Conservation (phyloP, 2,329 filamentous ascomycete species). For the Thelonectria rubi region DNA sequence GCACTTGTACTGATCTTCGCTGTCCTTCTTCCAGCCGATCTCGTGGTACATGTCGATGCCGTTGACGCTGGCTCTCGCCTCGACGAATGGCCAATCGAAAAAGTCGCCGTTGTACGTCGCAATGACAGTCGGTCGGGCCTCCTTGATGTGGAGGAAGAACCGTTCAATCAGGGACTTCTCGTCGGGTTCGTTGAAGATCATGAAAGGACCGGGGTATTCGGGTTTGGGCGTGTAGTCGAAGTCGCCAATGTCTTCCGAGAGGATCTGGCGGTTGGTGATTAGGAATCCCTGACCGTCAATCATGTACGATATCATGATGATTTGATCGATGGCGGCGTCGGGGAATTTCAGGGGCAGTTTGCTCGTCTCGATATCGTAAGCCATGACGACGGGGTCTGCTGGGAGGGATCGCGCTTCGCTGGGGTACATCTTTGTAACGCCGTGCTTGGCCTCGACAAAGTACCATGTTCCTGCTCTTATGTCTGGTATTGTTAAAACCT, state of each 20-base stretch:
- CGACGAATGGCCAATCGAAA: slow-evolving; percentile 99
- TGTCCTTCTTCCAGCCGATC: slow-evolving; percentile 95
- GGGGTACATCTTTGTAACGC: slow-evolving; percentile 81
- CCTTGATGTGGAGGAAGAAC: slow-evolving; percentile 96
- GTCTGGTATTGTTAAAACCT: slow-evolving; percentile 61
- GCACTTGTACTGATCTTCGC: slow-evolving; percentile 95
- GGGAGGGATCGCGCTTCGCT: slow-evolving; percentile 88
- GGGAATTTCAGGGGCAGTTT: slow-evolving; percentile 97
- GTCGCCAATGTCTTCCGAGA: slow-evolving; percentile 95
- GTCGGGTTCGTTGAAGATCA: slow-evolving; percentile 98
- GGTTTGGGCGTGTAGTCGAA: slow-evolving; percentile 99
- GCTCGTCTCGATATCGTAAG: slow-evolving; percentile 98
- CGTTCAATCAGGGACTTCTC: slow-evolving; percentile 88
- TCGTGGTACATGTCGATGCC: slow-evolving; percentile 99
- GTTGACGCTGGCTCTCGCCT: slow-evolving; percentile 89
- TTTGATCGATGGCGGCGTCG: slow-evolving; percentile 90
- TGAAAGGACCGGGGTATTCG: slow-evolving; percentile 93
- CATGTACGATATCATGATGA: slow-evolving; percentile 99
- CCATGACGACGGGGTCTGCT: slow-evolving; percentile 96
- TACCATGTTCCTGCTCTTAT: slow-evolving; percentile 98
- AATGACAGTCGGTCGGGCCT: slow-evolving; percentile 93
- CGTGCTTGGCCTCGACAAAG: slow-evolving; percentile 92
- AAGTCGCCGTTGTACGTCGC: slow-evolving; percentile 99
- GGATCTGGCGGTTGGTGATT: slow-evolving; percentile 97
- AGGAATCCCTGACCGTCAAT: slow-evolving; percentile 98